These are phyloP conservation scores for Tanacetum coccineum DNA, from an alignment of 129 eudicot genomes.

Conservation along the genomic window DNA sequence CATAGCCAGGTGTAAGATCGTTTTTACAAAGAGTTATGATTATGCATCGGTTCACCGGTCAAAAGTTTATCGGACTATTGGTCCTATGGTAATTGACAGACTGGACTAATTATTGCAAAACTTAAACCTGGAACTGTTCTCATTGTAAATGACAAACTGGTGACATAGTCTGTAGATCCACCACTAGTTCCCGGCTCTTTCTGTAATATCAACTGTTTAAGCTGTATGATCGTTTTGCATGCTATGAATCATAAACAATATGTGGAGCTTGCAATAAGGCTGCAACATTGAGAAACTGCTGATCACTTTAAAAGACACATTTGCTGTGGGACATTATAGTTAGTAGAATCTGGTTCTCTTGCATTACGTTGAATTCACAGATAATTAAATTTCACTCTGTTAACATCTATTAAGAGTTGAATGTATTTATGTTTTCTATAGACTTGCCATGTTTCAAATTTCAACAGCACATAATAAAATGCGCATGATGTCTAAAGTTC, in stretches of 20 bases:
- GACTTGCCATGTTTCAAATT: neutral
- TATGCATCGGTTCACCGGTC: slow-evolving; percentile 13
- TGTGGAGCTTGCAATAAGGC: too few species aligned
- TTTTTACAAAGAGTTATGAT: neutral
- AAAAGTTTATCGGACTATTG: neutral
- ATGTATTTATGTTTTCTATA: neutral
- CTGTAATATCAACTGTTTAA: neutral
- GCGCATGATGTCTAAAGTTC: neutral
- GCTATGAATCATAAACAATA: neutral
- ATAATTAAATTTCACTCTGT: too few species aligned
- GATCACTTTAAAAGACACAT: too few species aligned
- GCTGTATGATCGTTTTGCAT: neutral
- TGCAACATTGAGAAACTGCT: too few species aligned
- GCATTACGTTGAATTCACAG: neutral
- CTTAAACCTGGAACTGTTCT: neutral
- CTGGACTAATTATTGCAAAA: neutral
- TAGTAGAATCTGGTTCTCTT: too few species aligned
- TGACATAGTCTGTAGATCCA: slow-evolving; percentile 4
- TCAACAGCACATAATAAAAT: neutral
- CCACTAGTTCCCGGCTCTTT: neutral
- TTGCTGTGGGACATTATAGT: too few species aligned
- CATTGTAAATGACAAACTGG: neutral
- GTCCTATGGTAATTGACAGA: slow-evolving; percentile 1
- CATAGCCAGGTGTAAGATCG: neutral
- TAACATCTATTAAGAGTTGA: neutral